Conservation (phyloP, 164 flowering plant species). For the Aristolochia californica region DNA sequence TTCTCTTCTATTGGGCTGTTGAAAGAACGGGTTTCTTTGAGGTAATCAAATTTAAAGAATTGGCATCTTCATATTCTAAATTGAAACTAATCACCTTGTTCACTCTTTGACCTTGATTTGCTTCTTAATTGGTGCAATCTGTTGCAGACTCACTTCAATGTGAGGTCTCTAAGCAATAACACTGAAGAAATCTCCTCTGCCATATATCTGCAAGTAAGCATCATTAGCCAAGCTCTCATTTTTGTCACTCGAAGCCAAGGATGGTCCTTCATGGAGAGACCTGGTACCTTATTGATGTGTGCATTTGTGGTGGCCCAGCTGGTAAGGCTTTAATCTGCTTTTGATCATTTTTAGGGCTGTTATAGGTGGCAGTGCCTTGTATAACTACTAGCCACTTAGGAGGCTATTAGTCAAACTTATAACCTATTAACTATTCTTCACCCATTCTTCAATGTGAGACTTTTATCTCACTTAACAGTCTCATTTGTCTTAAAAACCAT, state of each 20-base stretch:
- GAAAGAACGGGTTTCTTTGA: slow-evolving; percentile 55
- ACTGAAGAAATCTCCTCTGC: slow-evolving; percentile 41
- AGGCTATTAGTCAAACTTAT: too few species aligned
- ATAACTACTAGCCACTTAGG: too few species aligned
- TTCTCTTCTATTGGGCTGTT: slow-evolving; percentile 66
- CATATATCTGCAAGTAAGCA: slow-evolving; percentile 58
- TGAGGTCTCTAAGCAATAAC: slow-evolving; percentile 14
- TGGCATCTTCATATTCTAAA: not conserved
- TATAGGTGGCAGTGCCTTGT: too few species aligned
- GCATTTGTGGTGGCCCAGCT: slow-evolving; percentile 87
- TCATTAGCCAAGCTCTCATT: slow-evolving; percentile 52
- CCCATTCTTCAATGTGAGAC: too few species aligned
- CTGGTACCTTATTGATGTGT: slow-evolving; percentile 62
- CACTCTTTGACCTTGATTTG: not conserved
- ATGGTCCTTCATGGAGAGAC: slow-evolving; percentile 75
- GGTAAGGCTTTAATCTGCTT: slow-evolving; percentile 25
- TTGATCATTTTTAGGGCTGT: not conserved
- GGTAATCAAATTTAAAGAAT: slow-evolving; percentile 26
- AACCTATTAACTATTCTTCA: too few species aligned
- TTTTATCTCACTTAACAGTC: too few species aligned
- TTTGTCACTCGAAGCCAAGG: slow-evolving; percentile 70
- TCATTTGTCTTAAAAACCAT: too few species aligned
- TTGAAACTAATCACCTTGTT: not conserved
- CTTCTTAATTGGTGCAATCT: not conserved
- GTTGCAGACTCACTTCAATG: slow-evolving; percentile 35